Evolutionary conservation across 805 yeast species (phyloP), one percentile per base, ranked within the genome.

Genomic region (Kuraishia cidri): DNA sequence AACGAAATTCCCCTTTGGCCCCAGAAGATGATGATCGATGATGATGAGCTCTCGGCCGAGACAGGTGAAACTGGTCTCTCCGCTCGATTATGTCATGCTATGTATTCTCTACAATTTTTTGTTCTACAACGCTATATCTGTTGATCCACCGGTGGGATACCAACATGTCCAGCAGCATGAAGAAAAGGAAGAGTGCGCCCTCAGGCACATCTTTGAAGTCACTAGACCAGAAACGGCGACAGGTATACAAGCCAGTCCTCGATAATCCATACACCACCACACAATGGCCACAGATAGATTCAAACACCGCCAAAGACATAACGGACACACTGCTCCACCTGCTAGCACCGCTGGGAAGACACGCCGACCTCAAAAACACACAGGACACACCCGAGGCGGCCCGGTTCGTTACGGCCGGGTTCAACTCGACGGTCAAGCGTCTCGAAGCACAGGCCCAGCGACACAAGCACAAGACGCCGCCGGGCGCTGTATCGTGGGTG

Each of bases 171-270:
- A 12, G 14, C 14, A 25, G 26, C 6, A 12, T 20, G 16, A 17
- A 17, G 17, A 15, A 18, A 20, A 26, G 15, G 27, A 32, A 31
- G 7, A 6, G 8, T 8, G 24, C 10, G 11, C 12, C 30, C 3
- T 20, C 30, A 6, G 17, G 30, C 11, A 28, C 16, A 19, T 71
- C 79, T 0, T 34, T 76, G 10, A 73, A 68, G 39, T 67, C 64
- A 15, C 37, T 64, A 2, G 80, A 75, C 32, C 56, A 58, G 40
- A 66, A 64, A 46, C 58, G 70, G 33, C 62, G 66, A 39, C 77
- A 74, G 39, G 73, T 77, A 6, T 74, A 72, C 52, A 77, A 72
- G 49, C 84, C 87, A 0, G 56, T 79, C 2, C 55, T 79, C 14
- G 78, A 76, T 19, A 75, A 74, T 38, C 85, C 87, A 3, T 77